phyloP scores from a whole-genome alignment of 257 asterid genomes.

The Primulina tabacum region DNA sequence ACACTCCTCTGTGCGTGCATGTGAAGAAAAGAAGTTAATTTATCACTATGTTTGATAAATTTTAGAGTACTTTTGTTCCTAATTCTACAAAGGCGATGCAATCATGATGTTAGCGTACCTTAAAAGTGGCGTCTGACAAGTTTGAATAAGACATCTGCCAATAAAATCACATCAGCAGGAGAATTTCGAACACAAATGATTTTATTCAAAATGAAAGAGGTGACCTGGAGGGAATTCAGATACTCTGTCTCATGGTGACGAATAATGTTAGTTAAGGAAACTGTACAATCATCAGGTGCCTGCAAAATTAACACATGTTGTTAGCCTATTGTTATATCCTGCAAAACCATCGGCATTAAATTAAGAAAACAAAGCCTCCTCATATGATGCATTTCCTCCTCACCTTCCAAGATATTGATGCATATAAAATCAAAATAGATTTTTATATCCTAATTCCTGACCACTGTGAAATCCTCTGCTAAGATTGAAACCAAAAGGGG shows the following conservation, averaged over 20 bases:
- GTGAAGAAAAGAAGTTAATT: not conserved
- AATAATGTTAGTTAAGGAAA: slow-evolving; percentile 62
- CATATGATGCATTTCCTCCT: slow-evolving; percentile 14
- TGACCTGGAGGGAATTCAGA: slow-evolving; percentile 79
- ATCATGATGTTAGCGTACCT: slow-evolving; percentile 46
- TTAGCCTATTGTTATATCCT: slow-evolving; percentile 25
- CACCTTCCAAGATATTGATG: not conserved
- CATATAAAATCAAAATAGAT: not conserved
- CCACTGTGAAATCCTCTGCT: slow-evolving; percentile 1
- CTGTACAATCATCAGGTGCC: slow-evolving; percentile 85
- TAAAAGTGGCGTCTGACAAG: slow-evolving; percentile 90
- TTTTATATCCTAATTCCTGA: not conserved
- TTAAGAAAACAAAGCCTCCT: not conserved
- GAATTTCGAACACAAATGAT: slow-evolving; percentile 9
- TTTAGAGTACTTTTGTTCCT: not conserved
- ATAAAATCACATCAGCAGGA: slow-evolving; percentile 24
- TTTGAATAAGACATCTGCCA: slow-evolving; percentile 73
- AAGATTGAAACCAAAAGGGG: slow-evolving; percentile 16
- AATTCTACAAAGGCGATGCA: slow-evolving; percentile 3
- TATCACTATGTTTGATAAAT: not conserved
- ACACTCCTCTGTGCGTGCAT: not conserved
- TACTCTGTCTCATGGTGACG: slow-evolving; percentile 90
- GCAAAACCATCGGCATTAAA: slow-evolving; percentile 25
- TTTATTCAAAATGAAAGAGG: slow-evolving; percentile 13
- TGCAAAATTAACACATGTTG: slow-evolving; percentile 34